Base-by-base conservation (phyloP, 495 filamentous ascomycete genomes). In the Penicillium cosmopolitanum region DNA sequence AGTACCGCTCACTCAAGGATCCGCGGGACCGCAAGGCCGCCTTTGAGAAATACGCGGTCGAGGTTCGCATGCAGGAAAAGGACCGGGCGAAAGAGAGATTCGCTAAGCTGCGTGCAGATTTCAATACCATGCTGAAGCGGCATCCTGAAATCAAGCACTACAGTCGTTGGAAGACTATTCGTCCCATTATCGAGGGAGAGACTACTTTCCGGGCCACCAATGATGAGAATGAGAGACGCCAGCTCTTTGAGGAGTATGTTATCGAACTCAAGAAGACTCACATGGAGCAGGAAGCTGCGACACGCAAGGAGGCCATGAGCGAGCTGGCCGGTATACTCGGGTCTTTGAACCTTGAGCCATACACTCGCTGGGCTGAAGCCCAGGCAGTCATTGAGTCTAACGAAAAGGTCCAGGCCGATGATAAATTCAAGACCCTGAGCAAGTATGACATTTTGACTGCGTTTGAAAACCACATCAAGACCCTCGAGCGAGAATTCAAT, bases 61-160 rank as follows among this genome's bases (percentile, higher is more conserved):
- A 98, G 74, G 86, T 96, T 74, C 86, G 93, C 64, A 81, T 89
- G 65, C 91, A 97, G 74, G 95, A 98, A 77, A 96, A 95, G 78
- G 93, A 96, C 65, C 89, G 90, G 68, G 93, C 92, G 69, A 95
- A 95, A 75, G 95, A 97, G 77, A 89, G 95, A 78, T 85, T 96
- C 69, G 85, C 92, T 66, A 98, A 97, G 76, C 83, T 98, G 64
- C 91, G 92, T 61, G 82, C 90, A 73, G 94, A 98, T 79, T 99
- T 98, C 77, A 88, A 86, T 66, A 93, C 87, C 54, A 99, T 99
- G 95, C 81, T 98, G 64, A 91, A 88, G 73, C 93, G 92, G 60
- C 96, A 98, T 73, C 92, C 93, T 66, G 95, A 98, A 78, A 98
- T 99, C 71, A 96, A 94, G 76, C 87, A 96, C 65, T 98, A 96